Evolutionary conservation across 2,329 filamentous ascomycete species (phyloP), one percentile per base, ranked within the genome.

Genomic region (Fusarium drepaniforme): DNA sequence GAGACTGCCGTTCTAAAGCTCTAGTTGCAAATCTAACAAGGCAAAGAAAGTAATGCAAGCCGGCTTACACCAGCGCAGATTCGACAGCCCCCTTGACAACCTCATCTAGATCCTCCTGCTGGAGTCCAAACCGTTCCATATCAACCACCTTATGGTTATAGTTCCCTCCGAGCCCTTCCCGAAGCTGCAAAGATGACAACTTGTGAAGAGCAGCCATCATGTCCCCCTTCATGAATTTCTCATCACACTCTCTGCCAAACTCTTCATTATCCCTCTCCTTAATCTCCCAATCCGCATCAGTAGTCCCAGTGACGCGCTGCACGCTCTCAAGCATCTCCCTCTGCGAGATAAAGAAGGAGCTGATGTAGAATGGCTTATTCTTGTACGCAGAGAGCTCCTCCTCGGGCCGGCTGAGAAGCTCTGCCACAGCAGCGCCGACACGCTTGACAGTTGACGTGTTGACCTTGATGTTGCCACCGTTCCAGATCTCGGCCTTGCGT

Each of bases 281-380:
- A 35, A 77, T 70, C 25, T 67, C 40, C 75, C 83, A 84, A 77
- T 93, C 91, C 0, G 80, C 81, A 56, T 91, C 88, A 3, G 82
- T 88, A 0, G 88, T 89, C 0, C 86, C 86, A 0, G 89, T 88
- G 13, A 90, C 90, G 1, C 89, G 88, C 75, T 90, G 86, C 21
- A 91, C 82, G n/a, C 86, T 87, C 38, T 88, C 87, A 66, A 93
- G 86, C 84, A 93, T 92, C 21, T 93, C 91, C 25, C 85, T 85
- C 80, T 93, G 92, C 68, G 82, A 89, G 70, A 92, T 72, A 15
- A 82, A 79, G 82, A 92, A 93, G 58, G 88, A 90, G 30, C 83
- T 84, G 21, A 90, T 71, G 72, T 86, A 88, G 12, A 91, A 77
- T 2, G 73, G 59, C 11, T 68, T 73, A 65, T 85, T 84, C 64